Base-by-base conservation (phyloP, 2,329 filamentous ascomycete species). In the Ilyonectria sp. region DNA sequence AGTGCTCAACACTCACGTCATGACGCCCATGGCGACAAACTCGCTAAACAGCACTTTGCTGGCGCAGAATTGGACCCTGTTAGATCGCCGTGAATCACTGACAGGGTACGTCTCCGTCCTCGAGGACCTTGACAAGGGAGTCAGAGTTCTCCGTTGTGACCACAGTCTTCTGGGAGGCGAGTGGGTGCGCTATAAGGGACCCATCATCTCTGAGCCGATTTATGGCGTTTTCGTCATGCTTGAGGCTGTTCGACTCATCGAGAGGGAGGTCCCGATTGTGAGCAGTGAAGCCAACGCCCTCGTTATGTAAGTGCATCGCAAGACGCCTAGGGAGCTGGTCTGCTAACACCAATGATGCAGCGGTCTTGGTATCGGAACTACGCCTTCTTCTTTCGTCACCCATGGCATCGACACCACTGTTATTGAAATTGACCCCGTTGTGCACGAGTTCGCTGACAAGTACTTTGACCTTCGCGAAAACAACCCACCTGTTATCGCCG, bases 181-280 rank as follows among this genome's bases (percentile, higher is more conserved):
- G 81, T 99, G 95, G 95, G 87, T 92, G 13, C 85, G 85, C 46
- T 83, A 82, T 72, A 80, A 75, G 80, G 91, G 78, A 67, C 85
- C 82, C 57, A 83, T 77, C 69, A 87, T 94, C 19, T 89, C 90
- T 11, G 96, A 99, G 81, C 94, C 95, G 0, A 94, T 99, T 63
- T 99, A 98, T 78, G 92, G 94, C 10, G 92, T 98, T n/a, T 99
- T 99, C 79, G 92, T 94, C 29, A 97, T 97, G 87, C 89, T 99
- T 1, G 96, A 99, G 80, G 94, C 95, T 4, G 92, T 98, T 7
- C 89, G 96, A 23, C 86, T 99, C 35, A 86, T 97, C 26, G 86
- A 96, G 73, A 85, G 85, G 1, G 81, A 85, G 5, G 83, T 86
- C 33, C 82, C 80, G 15, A 81, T 85, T 58, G 82, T 82, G 2